Conservation (phyloP, 2,329 filamentous ascomycete genomes). For the Colletotrichum brevisporum region DNA sequence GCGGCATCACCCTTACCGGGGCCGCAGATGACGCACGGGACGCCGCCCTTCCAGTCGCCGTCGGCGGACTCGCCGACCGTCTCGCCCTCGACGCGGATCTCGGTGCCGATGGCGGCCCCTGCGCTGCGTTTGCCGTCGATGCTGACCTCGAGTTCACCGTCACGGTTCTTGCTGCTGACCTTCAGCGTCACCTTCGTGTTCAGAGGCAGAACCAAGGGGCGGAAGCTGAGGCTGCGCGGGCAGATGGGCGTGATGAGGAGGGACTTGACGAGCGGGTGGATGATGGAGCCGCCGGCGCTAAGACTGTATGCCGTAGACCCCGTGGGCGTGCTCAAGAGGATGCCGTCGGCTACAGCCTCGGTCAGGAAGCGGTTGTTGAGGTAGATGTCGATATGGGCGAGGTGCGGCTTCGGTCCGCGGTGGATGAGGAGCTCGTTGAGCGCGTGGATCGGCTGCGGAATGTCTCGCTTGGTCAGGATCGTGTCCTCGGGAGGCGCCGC, state of each 20-base stretch:
- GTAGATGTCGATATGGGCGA: slow-evolving; percentile 92
- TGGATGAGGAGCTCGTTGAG: slow-evolving; percentile 98
- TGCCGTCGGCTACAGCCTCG: slow-evolving; percentile 94
- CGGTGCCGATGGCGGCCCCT: slow-evolving; percentile 81
- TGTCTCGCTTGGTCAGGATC: slow-evolving; percentile 27
- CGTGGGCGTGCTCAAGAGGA: slow-evolving; percentile 93
- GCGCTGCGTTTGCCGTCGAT: slow-evolving; percentile 81
- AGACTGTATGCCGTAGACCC: slow-evolving; percentile 96
- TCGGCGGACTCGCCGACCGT: slow-evolving; percentile 70
- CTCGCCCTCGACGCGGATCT: slow-evolving; percentile 91
- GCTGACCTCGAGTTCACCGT: slow-evolving; percentile 82
- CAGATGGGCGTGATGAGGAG: slow-evolving; percentile 95
- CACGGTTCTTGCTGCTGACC: slow-evolving; percentile 84
- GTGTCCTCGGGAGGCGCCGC: slow-evolving; percentile 43
- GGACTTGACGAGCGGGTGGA: slow-evolving; percentile 91
- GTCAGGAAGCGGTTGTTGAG: slow-evolving; percentile 92
- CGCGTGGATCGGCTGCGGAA: slow-evolving; percentile 70
- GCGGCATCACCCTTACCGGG: slow-evolving; percentile 59
- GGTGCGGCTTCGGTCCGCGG: slow-evolving; percentile 88
- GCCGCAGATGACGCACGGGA: slow-evolving; percentile 88
- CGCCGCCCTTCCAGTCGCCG: slow-evolving; percentile 78
- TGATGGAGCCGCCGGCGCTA: slow-evolving; percentile 92
- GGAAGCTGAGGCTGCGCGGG: slow-evolving; percentile 90
- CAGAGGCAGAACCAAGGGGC: slow-evolving; percentile 89
- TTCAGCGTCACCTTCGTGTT: slow-evolving; percentile 87